Conservation (phyloP, 2,329 filamentous ascomycete species). For the Pseudopithomyces chartarum region DNA sequence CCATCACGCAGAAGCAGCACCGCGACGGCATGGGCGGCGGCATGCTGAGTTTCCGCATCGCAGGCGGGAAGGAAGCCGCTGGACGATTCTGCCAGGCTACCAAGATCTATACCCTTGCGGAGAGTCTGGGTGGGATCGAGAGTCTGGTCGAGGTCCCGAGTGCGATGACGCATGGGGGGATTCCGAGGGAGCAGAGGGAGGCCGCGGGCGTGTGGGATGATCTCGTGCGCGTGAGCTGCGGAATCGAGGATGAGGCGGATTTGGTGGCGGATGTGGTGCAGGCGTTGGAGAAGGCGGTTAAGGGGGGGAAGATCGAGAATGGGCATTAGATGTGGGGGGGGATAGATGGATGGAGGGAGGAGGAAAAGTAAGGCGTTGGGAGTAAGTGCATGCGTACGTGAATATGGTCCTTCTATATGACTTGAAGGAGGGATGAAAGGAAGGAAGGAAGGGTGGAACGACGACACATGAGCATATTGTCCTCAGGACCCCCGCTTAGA, state of each 20-base stretch:
- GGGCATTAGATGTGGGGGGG: constrained; percentile 11
- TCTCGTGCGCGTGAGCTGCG: constrained; percentile 89
- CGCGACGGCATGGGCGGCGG: constrained; percentile 92
- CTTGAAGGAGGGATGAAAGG: too few relatives aligned
- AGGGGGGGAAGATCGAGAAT: constrained; percentile 48
- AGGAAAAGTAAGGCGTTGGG: too few relatives aligned
- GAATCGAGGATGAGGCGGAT: constrained; percentile 88
- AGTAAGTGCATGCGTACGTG: too few relatives aligned
- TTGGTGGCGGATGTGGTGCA: constrained; percentile 80
- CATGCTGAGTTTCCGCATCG: constrained; percentile 96
- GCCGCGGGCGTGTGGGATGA: constrained; percentile 94
- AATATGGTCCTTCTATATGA: too few relatives aligned
- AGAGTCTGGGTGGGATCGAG: constrained; percentile 91
- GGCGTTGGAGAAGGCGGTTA: constrained; percentile 78
- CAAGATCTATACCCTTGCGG: constrained; percentile 88
- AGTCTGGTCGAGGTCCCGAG: constrained; percentile 88
- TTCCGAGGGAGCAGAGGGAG: constrained; percentile 88
- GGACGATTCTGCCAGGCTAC: constrained; percentile 91
- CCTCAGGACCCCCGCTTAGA: too few relatives aligned
- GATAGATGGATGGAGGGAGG: too few relatives aligned
- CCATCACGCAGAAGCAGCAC: constrained; percentile 88
- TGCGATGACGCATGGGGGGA: constrained; percentile 96
- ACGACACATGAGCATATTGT: too few relatives aligned
- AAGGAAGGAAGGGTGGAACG: too few relatives aligned
- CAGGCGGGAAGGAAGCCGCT: constrained; percentile 82